Conservation (phyloP, 2,329 filamentous ascomycete species). For the Pezizomycotina sp. region DNA sequence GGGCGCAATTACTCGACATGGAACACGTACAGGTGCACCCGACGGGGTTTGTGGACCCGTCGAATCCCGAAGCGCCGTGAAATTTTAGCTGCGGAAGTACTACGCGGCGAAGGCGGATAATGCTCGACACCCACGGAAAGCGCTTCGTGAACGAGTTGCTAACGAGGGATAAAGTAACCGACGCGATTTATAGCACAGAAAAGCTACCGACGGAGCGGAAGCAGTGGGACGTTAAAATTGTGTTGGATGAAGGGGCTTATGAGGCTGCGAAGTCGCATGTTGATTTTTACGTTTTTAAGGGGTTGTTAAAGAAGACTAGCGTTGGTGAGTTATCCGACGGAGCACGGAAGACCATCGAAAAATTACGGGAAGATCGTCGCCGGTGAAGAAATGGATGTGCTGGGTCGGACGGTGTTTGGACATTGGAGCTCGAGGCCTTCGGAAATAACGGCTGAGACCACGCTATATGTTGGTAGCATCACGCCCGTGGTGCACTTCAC, state of each 20-base stretch:
- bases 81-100: conserved; percentile 46
- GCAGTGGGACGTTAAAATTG: conserved; percentile 43
- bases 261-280: conserved; percentile 39
- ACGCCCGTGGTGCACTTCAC: conserved; percentile 51
- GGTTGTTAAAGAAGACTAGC: conserved; percentile 41
- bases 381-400: conserved; percentile 30
- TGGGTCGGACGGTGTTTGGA: conserved; percentile 39
- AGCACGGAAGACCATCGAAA: conserved; percentile 33
- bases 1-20: conserved; percentile 34
- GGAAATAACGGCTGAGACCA: conserved; percentile 35
- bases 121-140: conserved; percentile 34
- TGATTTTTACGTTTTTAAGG: conserved; percentile 48
- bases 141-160: conserved; percentile 48
- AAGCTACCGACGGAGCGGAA: conserved; percentile 28
- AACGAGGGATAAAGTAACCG: conserved; percentile 42
- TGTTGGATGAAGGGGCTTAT: conserved; percentile 44
- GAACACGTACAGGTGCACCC: conserved; percentile 46
- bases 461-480: conserved; percentile 42
- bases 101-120: conserved; percentile 47
- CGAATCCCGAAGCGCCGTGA: conserved; percentile 34
- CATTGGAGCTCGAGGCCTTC: conserved; percentile 37
- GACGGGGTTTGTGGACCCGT: conserved; percentile 45
- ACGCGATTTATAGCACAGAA: conserved; percentile 33
- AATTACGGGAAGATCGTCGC: conserved; percentile 36
- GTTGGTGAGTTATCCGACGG: conserved; percentile 35